phyloP scores from a whole-genome alignment of 2,329 filamentous ascomycete species.

The Leptosphaerulina australis region DNA sequence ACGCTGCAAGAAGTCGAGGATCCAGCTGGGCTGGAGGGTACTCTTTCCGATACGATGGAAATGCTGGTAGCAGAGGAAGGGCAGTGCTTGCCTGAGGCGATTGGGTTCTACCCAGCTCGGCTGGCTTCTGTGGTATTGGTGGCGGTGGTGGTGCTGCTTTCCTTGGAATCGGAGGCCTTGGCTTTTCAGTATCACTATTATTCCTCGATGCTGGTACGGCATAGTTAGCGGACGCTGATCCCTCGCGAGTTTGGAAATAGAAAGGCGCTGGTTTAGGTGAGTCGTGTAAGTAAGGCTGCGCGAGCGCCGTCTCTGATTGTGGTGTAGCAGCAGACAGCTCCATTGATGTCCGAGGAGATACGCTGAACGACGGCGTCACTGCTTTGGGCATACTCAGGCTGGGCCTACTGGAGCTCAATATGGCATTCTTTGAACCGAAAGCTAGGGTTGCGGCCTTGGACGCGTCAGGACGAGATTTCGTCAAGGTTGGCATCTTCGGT shows the following conservation, averaged over 20 bases:
- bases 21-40: constrained; percentile 47
- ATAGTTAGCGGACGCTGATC: constrained; percentile 22
- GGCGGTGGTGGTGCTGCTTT: constrained; percentile 22
- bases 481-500: constrained; percentile 53
- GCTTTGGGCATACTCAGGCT: constrained; percentile 20
- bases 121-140: constrained; percentile 31
- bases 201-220: constrained; percentile 21
- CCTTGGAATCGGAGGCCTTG: constrained; percentile 17
- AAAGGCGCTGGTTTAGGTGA: constrained; percentile 30
- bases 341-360: constrained; percentile 38
- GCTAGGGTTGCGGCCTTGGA: constrained; percentile 68
- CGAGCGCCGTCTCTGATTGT: constrained; percentile 26
- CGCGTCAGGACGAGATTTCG: constrained; percentile 58
- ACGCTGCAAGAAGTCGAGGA: constrained; percentile 34
- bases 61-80: constrained; percentile 15
- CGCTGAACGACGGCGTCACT: constrained; percentile 25
- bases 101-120: constrained; percentile 18
- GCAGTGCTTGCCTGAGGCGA: constrained; percentile 14
- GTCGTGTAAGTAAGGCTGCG: constrained; percentile 18
- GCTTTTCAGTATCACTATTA: constrained; percentile 21
- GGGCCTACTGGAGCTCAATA: constrained; percentile 25
- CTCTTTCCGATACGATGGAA: constrained; percentile 57
- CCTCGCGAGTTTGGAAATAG: constrained; percentile 34
- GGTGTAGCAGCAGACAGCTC: constrained; percentile 28
- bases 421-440: constrained; percentile 54